Conservation (phyloP, 2,329 filamentous ascomycete genomes). For the Colletotrichum sp. region DNA sequence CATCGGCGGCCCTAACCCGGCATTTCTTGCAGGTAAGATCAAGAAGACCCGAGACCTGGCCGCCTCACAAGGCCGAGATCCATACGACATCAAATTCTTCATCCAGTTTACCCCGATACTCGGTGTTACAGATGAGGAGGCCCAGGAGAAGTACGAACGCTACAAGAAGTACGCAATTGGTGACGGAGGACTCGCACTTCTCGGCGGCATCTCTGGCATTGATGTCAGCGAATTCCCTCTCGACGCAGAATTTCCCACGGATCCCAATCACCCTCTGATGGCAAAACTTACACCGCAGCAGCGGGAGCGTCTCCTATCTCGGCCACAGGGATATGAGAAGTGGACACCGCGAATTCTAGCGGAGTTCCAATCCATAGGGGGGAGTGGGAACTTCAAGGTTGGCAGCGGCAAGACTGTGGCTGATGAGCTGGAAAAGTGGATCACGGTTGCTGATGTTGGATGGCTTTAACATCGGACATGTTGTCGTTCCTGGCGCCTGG, state of each 20-base stretch:
- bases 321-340: background rate
- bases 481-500: constrained; percentile 19
- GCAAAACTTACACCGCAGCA: background rate
- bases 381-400: background rate
- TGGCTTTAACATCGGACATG: constrained; percentile 23
- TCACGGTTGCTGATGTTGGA: background rate
- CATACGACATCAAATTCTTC: background rate
- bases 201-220: constrained; percentile 28
- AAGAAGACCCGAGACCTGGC: background rate
- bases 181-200: constrained; percentile 27
- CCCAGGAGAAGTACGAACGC: constrained; percentile 24
- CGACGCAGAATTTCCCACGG: constrained; percentile 25
- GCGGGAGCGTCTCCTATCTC: background rate
- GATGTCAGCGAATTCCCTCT: constrained; percentile 26
- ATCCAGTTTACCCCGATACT: constrained; percentile 22
- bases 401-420: constrained; percentile 5
- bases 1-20: constrained; percentile 21
- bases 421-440: constrained; percentile 1
- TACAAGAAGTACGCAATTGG: constrained; percentile 19
- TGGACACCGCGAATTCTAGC: constrained; percentile 19
- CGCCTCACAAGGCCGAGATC: background rate
- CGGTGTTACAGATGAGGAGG: constrained; percentile 24
- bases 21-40: background rate
- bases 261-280: constrained; percentile 2
- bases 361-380: constrained; percentile 8